Base-by-base conservation (phyloP, 1,139 yeast genomes). In the Geotrichum aggregatum region DNA sequence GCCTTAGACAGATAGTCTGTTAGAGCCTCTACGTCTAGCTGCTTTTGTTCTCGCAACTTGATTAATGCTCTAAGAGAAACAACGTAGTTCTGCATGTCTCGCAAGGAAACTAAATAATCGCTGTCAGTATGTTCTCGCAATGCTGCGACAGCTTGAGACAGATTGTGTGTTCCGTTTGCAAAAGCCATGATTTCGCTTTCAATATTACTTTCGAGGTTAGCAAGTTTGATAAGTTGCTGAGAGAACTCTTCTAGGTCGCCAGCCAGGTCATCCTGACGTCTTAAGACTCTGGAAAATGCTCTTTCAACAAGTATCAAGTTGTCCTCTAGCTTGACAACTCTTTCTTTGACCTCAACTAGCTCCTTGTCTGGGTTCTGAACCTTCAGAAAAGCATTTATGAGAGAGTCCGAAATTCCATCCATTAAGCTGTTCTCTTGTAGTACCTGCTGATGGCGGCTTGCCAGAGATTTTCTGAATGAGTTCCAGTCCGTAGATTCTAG, bases 321-420 rank as follows among this genome's bases (percentile, higher is more conserved):
- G 61, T 87, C 96, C 62, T 88, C 92, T 54, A 91, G 72, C 65
- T 87, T 87, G 62, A 85, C 87, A 24, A 91, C 78, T 61, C 85
- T 80, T 61, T 87, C 95, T 62, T 82, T 83, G 38, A 91, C 88
- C 61, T 87, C 96, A 54, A 83, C 74, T 60, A 91, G 87, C 59
- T 88, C 96, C 11, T 41, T 47, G 58, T 84, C 83, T 51, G 81
- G 96, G 83, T 81, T 76, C 61, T 83, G 83, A 5, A 88, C 82
- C 14, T 89, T 83, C 50, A 94, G 83, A 63, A 92, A 86, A 28
- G 95, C 95, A 65, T 92, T 92, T 84, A 92, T 85, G 38, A 92
- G 82, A 1, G 87, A 84, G 64, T 92, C 98, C 0, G 96, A 83
- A 22, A 86, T 70, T 7, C 83, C 73, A 47, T 85, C 94, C 58